Conservation (phyloP, 129 eudicot species). For the Scalesia atractyloides region DNA sequence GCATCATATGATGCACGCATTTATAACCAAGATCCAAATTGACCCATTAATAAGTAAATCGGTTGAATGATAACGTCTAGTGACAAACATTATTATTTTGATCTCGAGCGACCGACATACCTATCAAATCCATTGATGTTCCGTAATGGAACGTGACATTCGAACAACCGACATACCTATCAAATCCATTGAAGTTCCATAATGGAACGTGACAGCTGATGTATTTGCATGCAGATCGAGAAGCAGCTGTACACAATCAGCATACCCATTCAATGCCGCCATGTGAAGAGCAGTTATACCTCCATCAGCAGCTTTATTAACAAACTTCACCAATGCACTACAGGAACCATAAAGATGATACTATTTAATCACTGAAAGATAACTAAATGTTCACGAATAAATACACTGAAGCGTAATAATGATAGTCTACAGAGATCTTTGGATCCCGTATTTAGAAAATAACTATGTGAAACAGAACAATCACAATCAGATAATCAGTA, state of each 20-base stretch:
- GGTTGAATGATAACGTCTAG: not conserved
- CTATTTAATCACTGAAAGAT: constrained; percentile 1
- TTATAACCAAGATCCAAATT: not conserved
- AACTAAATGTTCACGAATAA: constrained; percentile 3
- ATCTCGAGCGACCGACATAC: constrained; percentile 32
- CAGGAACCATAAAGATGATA: constrained; percentile 25
- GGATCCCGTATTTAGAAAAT: constrained; percentile 2
- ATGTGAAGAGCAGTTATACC: constrained; percentile 97
- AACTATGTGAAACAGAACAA: constrained; percentile 3
- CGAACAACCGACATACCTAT: constrained; percentile 49
- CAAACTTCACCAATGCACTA: constrained; percentile 90
- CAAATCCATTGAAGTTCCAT: constrained; percentile 88
- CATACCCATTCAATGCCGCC: constrained; percentile 93
- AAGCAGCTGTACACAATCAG: constrained; percentile 90
- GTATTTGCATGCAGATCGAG: constrained; percentile 89
- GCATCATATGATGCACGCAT: too few relatives aligned
- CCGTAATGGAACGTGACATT: constrained; percentile 87
- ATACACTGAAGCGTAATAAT: constrained; percentile 11
- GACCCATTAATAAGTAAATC: not conserved
- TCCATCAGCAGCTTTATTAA: constrained; percentile 95
- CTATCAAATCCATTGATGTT: constrained; percentile 83
- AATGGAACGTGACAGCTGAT: constrained; percentile 78
- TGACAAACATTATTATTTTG: not conserved
- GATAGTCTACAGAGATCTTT: not conserved
- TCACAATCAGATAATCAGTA: not conserved